Evolutionary conservation across 805 yeast genomes (phyloP), one percentile per base, ranked within the genome.

Genomic region (Wickerhamiella shivajii): DNA sequence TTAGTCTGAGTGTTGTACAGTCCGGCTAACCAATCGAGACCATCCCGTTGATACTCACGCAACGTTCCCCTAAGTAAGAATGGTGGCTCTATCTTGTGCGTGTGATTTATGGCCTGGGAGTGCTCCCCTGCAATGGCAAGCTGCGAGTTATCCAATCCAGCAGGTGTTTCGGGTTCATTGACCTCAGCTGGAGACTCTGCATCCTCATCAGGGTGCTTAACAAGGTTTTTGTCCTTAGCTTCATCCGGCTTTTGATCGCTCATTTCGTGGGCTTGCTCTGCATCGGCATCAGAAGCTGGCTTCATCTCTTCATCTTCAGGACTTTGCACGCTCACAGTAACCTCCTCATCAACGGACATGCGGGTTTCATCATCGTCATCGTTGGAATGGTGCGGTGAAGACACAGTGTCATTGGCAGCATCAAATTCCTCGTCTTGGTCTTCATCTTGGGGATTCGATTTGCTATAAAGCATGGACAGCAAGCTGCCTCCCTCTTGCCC

Each of bases 1-100:
- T 90, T 90, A 4, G 97, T 90, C 37, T 79, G 73, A 49, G 81
- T 81, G 52, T 81, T 81, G 59, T 85, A 87, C 38, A 90, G 60
- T 29, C 95, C 83, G 1, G 95, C 97, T 31, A 90, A 60, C 99
- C 99, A 90, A 45, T 90, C 92, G 24, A 90, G 64, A 39, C 99
- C 99, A 54, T 83, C 93, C 37, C 84, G 87, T 53, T 90, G 99
- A 48, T 90, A 90, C 6, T 73, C 80, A 52, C 99, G 72, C 33
- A 90, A 60, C 0, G 72, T 70, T 18, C 97, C 99, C 40, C 84
- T 66, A 17, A 90, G 59, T 7, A 64, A 40, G 10, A 73, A 63
- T 0, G 97, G 97, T 3, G 69, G 49, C 0, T 90, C 83, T 6
- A 84, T 49, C 6, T 41, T 40, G 29, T 46, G 43, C 17, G 27